A percentile compares a stretch with the other conserved stretches of the same genome.
Conservation (phyloP, 192 early-diverging fungal genomes). For the Coemansia sp. region DNA sequence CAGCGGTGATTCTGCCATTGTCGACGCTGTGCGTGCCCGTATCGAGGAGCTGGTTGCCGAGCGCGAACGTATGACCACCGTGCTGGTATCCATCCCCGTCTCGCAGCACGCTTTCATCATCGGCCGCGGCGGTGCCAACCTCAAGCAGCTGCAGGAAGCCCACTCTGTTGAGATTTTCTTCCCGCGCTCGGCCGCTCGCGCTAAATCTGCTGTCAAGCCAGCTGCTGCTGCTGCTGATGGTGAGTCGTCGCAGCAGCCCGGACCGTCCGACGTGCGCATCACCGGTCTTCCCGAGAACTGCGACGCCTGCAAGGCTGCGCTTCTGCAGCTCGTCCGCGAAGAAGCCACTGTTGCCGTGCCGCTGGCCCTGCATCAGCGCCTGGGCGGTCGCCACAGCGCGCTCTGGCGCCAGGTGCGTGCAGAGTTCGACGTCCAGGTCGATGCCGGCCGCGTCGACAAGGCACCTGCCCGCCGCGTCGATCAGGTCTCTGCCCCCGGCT, state of each 20-base stretch:
- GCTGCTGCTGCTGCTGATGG: neutral
- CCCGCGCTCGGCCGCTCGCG: slow-evolving; percentile 39
- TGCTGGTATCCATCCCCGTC: slow-evolving; percentile 66
- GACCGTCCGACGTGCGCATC: slow-evolving; percentile 52
- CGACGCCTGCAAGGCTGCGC: slow-evolving; percentile 52
- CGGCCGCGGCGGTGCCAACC: slow-evolving; percentile 70
- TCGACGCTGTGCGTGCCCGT: slow-evolving; percentile 41
- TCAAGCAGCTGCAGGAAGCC: slow-evolving; percentile 68
- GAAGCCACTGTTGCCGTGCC: slow-evolving; percentile 54
- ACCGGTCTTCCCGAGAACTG: slow-evolving; percentile 59
- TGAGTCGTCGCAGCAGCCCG: neutral
- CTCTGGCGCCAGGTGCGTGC: slow-evolving; percentile 60
- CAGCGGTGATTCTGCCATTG: slow-evolving; percentile 62
- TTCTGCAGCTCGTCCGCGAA: slow-evolving; percentile 57
- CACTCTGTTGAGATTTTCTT: slow-evolving; percentile 69
- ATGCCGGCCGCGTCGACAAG: slow-evolving; percentile 45
- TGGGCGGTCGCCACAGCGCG: slow-evolving; percentile 55
- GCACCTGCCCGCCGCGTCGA: slow-evolving; percentile 53
- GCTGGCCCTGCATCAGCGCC: slow-evolving; percentile 59
- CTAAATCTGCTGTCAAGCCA: no score
- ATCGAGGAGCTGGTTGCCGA: slow-evolving; percentile 58
- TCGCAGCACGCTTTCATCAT: slow-evolving; percentile 79
- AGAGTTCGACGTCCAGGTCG: slow-evolving; percentile 64
- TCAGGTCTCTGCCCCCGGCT: slow-evolving; percentile 12
- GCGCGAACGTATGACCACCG: slow-evolving; percentile 60